Base-by-base conservation (phyloP, 1,139 yeast species). In the Diutina rugosa region DNA sequence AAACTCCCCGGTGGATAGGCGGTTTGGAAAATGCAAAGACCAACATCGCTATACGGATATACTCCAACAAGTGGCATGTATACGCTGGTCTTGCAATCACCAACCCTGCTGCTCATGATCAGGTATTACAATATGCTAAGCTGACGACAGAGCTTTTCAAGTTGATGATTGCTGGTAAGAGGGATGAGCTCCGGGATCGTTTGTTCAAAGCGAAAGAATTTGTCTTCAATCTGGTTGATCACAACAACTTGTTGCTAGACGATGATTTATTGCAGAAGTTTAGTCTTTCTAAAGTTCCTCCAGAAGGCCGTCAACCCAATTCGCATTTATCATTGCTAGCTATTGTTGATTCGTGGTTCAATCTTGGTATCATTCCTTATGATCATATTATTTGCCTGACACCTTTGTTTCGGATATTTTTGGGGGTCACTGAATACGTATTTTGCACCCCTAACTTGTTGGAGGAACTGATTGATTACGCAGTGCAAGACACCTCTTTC, bases 371-470 rank as follows among this genome's bases (percentile, higher is more conserved):
- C 52, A 84, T 87, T 26, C 99, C 99, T 1, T 91, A 93, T 65
- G 97, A 91, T 67, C 99, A 93, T 69, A 91, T 91, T 72, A 91
- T 93, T 61, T 93, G 99, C 67, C 90, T 97, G 1, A 93, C 99
- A 0, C 99, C 99, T 44, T 65, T 76, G 48, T 93, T 91, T 68
- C 78, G 99, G 66, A 90, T 93, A 53, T 90, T 95, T 71, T 76
- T 93, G 55, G 99, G 98, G 49, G 98, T 93, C 26, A 84, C 96
- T 0, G 98, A 93, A 66, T 91, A 90, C 67, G 72, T 93, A 44
- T 93, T 93, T 67, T 84, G 96, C 64, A 82, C 91, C 0, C 93
- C 95, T 0, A 88, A 86, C 0, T 70, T 91, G 49, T 71, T 93
- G 49, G 97, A 90, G 57, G 84, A 83, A 60, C 86, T 95, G 60